phyloP scores from a whole-genome alignment of 2,329 filamentous ascomycete genomes.

The Aspergillus sp. region DNA sequence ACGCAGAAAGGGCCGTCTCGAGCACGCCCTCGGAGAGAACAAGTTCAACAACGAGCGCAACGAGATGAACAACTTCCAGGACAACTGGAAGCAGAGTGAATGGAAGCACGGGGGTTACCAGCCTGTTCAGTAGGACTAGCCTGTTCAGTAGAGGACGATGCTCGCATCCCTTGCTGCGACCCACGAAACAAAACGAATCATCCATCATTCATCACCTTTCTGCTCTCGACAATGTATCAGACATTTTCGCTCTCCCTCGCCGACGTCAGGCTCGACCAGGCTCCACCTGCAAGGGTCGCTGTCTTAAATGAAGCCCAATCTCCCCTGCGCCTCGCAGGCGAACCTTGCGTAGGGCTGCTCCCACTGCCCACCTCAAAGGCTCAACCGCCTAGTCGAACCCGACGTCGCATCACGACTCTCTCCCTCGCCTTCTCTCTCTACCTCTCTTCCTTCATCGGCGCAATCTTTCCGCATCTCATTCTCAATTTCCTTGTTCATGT shows the following conservation, averaged over 20 bases:
- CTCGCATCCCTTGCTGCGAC: not conserved
- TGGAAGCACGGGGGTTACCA: conserved; percentile 31
- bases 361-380: not conserved
- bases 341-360: conserved; percentile 15
- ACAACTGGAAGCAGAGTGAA: conserved; percentile 39
- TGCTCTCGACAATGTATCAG: conserved; percentile 13
- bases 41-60: conserved; percentile 43
- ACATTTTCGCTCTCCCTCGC: conserved; percentile 1
- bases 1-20: conserved; percentile 50
- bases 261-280: conserved; percentile 2
- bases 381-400: conserved; percentile 6
- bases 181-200: conserved; percentile 5
- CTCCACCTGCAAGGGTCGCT: conserved; percentile 7
- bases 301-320: conserved; percentile 5
- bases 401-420: conserved; percentile 1
- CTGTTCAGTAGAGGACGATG: conserved; percentile 18
- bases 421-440: not conserved
- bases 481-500: not conserved
- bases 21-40: conserved; percentile 48
- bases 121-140: conserved; percentile 27
- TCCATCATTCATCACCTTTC: not conserved
- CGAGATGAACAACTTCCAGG: conserved; percentile 40
- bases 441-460: not conserved
- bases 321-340: conserved; percentile 19
- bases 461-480: not conserved